These are phyloP conservation scores for Colletotrichum sp. DNA, from an alignment of 2,329 filamentous ascomycete species.

Conservation along the genomic window DNA sequence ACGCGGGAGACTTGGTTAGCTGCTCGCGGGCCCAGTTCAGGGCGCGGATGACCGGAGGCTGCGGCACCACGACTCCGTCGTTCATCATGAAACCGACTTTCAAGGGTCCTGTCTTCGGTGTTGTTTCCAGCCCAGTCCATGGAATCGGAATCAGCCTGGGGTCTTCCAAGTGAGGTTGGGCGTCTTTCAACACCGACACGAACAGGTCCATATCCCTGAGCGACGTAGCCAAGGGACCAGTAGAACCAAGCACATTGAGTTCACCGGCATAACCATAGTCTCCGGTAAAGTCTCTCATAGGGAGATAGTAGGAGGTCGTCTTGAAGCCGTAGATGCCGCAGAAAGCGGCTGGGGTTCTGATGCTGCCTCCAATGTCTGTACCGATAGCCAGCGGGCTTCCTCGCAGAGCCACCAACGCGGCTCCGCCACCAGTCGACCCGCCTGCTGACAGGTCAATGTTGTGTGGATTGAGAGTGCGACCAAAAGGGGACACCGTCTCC, in stretches of 20 bases:
- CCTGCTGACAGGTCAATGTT: conserved; percentile 66
- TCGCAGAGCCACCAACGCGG: conserved; percentile 41
- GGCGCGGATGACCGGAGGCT: conserved; percentile 40
- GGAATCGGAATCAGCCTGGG: conserved; percentile 32
- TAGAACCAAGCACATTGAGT: conserved; percentile 37
- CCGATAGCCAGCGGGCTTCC: conserved; percentile 46
- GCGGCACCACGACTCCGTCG: conserved; percentile 40
- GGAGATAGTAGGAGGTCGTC: conserved; percentile 25
- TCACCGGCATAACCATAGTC: conserved; percentile 30
- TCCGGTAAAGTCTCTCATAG: conserved; percentile 27
- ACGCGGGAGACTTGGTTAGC: conserved; percentile 16
- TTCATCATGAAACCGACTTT: conserved; percentile 48
- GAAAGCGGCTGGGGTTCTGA: conserved; percentile 40
- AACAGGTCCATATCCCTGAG: conserved; percentile 40
- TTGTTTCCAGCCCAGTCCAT: conserved; percentile 30
- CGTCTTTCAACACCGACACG: conserved; percentile 27
- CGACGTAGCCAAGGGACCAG: conserved; percentile 36
- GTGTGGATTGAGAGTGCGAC: conserved; percentile 66
- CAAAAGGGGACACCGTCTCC: conserved; percentile 67
- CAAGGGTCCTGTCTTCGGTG: conserved; percentile 16
- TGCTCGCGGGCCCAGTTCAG: conserved; percentile 34
- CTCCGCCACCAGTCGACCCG: conserved; percentile 66
- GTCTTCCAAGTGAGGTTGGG: conserved; percentile 31
- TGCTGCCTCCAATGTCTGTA: conserved; percentile 46
- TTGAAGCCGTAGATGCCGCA: conserved; percentile 35